Base-by-base conservation (phyloP, 305 asterid genomes). In the Ajuga reptans region DNA sequence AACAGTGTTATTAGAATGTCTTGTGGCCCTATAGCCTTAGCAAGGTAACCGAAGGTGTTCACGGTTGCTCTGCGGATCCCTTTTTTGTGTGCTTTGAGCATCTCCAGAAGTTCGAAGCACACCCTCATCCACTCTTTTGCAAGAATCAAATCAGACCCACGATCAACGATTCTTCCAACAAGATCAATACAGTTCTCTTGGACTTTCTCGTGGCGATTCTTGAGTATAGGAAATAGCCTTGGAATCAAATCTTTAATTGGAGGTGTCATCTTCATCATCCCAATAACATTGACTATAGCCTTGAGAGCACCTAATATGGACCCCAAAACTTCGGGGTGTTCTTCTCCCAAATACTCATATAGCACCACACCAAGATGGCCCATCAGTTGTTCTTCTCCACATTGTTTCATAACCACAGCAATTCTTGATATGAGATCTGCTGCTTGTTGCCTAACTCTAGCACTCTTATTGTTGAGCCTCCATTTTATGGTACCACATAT, bases 121-220 rank as follows among this genome's bases (percentile, higher is more conserved):
- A 92, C 90, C 69, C 98, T 81, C 97, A 90, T 90, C 97, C 98
- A 92, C 72, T 92, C 98, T 80, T 93, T 86, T 4, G 98, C 98
- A 33, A 97, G 92, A 14, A 90, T 96, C 69, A 86, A 88, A 67
- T 92, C 98, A 4, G 95, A 90, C 24, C 98, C 98, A 64, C 97
- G 93, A 34, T 88, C 98, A 59, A 97, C 98, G 58, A 92, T 92
- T 58, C 97, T 84, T 18, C 98, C 98, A 16, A 92, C 98, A 11
- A 92, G 93, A 78, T 92, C 98, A 0, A 92, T 92, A 67, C 98
- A 92, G 61, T 92, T 92, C 78, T 92, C 98, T 73, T 92, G 98
- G 75, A 92, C 97, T 69, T 90, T 80, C 85, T 89, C 98, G 4
- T 92, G 98, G 41, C 97, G 96, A 71, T 92, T 90, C 77, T 92